phyloP scores from a whole-genome alignment of 2,329 filamentous ascomycete species.

The Fusarium buxicola region DNA sequence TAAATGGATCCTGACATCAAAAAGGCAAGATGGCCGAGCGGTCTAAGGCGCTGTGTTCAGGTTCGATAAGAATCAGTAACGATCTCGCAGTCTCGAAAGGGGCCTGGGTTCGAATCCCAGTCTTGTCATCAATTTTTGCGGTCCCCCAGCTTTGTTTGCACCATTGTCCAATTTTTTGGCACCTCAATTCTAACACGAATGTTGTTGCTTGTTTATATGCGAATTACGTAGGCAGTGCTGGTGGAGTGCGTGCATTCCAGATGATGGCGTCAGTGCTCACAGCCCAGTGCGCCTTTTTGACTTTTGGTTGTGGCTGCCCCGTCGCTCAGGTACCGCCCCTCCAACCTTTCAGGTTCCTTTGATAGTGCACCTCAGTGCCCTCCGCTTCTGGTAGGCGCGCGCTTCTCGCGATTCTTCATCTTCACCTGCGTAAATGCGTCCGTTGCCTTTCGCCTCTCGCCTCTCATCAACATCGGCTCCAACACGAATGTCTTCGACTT shows the following conservation, averaged over 20 bases:
- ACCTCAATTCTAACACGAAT: neutral
- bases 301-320: constrained; percentile 9
- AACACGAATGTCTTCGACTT: constrained; percentile 28
- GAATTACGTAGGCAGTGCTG: too few species aligned
- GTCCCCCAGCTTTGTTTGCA: too few species aligned
- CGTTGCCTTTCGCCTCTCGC: constrained; percentile 6
- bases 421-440: constrained; percentile 32
- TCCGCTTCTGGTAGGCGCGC: constrained; percentile 27
- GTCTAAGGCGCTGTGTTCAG: constrained; percentile 43
- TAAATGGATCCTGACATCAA: neutral
- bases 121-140: constrained; percentile 27
- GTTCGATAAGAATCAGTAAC: constrained; percentile 30
- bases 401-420: constrained; percentile 30
- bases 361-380: constrained; percentile 26
- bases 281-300: constrained; percentile 27
- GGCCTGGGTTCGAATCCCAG: constrained; percentile 42
- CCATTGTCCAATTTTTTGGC: too few species aligned
- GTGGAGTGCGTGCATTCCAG: neutral
- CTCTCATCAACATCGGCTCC: neutral
- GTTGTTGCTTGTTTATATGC: too few species aligned
- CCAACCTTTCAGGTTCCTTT: constrained; percentile 12
- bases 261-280: constrained; percentile 20
- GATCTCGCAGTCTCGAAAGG: constrained; percentile 41
- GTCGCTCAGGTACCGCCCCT: constrained; percentile 35
- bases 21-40: constrained; percentile 34